Conservation (phyloP, 768 basidiomycete genomes). For the Udeniomyces megalosporus region DNA sequence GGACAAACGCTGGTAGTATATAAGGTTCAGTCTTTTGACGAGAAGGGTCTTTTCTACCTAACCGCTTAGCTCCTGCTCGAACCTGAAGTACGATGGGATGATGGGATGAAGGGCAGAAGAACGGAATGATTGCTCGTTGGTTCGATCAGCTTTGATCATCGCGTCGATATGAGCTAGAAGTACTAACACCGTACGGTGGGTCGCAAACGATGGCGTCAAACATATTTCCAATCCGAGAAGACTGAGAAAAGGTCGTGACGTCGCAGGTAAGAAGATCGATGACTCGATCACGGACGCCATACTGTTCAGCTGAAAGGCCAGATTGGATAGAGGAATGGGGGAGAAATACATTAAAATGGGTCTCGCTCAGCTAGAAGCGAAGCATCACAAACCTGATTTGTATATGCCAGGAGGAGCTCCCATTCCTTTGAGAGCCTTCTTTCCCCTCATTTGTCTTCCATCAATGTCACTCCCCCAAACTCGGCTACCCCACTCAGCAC, state of each 20-base stretch:
- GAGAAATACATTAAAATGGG: not conserved
- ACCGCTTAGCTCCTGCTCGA: slow-evolving; percentile 38
- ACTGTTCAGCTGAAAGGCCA: slow-evolving; percentile 58
- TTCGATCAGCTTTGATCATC: too few relatives aligned
- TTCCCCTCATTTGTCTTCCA: slow-evolving; percentile 91
- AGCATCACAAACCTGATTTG: too few relatives aligned
- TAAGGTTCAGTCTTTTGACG: slow-evolving; percentile 24
- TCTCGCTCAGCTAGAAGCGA: too few relatives aligned
- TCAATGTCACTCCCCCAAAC: slow-evolving; percentile 92
- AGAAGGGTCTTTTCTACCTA: slow-evolving; percentile 15
- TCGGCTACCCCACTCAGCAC: slow-evolving; percentile 70
- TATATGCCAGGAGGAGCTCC: not conserved
- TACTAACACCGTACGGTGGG: slow-evolving; percentile 45
- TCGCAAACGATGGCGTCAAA: slow-evolving; percentile 87
- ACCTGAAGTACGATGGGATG: slow-evolving; percentile 54
- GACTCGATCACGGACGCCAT: slow-evolving; percentile 55
- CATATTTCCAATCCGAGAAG: slow-evolving; percentile 66
- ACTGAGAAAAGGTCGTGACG: slow-evolving; percentile 57
- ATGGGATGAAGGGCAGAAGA: not conserved
- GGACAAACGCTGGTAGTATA: not conserved
- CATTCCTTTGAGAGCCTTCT: slow-evolving; percentile 29
- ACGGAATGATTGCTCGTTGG: too few relatives aligned
- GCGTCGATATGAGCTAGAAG: too few relatives aligned
- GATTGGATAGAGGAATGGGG: not conserved
- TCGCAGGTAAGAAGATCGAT: slow-evolving; percentile 83